phyloP scores from a whole-genome alignment of 805 yeast genomes.

The Lachancea sp. region DNA sequence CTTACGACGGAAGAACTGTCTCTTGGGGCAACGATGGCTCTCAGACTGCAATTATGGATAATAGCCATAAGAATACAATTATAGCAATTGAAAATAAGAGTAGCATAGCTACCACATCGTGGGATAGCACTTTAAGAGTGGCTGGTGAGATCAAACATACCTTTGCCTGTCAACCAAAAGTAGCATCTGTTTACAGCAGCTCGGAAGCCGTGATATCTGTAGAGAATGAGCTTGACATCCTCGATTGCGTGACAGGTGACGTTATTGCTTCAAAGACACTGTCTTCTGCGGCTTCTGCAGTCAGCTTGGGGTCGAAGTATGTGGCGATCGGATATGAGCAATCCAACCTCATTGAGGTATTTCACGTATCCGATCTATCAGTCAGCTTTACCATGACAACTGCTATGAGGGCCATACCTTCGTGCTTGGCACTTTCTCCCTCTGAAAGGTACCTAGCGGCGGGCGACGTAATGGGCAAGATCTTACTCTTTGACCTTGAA shows the following conservation, averaged over 20 bases:
- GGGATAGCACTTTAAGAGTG: constrained; percentile 75
- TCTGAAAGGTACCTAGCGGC: constrained; percentile 64
- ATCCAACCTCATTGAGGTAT: constrained; percentile 38
- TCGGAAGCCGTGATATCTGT: constrained; percentile 42
- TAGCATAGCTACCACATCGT: constrained; percentile 52
- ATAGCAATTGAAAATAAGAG: constrained; percentile 40
- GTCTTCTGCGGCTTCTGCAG: constrained; percentile 39
- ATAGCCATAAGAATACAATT: constrained; percentile 60
- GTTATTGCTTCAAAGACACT: constrained; percentile 29
- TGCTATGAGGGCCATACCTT: constrained; percentile 54
- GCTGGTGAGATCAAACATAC: constrained; percentile 20
- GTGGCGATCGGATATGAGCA: constrained; percentile 47
- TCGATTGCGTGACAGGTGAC: constrained; percentile 33
- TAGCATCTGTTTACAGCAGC: constrained; percentile 36
- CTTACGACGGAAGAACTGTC: constrained; percentile 71
- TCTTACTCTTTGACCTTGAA: constrained; percentile 55
- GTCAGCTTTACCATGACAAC: constrained; percentile 33
- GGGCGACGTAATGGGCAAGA: constrained; percentile 85
- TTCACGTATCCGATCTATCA: constrained; percentile 31
- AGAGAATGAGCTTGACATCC: constrained; percentile 34
- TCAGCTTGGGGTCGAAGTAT: constrained; percentile 38
- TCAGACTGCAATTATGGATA: constrained; percentile 35
- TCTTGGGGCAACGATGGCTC: constrained; percentile 43
- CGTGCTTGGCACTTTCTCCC: constrained; percentile 63
- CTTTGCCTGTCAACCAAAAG: constrained; percentile 46